These are phyloP conservation scores for Crotalaria pallida DNA, from an alignment of 306 rosid genomes.

Conservation along the genomic window DNA sequence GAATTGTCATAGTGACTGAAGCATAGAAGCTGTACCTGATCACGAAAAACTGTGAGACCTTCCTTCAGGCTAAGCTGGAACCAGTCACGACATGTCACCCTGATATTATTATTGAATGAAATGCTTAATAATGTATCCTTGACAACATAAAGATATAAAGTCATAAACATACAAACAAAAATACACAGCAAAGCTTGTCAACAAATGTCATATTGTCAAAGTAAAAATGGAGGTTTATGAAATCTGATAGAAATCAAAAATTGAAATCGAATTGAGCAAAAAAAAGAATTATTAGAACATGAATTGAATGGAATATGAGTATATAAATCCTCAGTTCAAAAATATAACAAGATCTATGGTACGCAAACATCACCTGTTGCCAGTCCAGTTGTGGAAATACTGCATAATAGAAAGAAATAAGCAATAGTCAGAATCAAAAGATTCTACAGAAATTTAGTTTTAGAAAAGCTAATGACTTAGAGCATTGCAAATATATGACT, in stretches of 20 bases:
- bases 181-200: not conserved
- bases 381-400: conserved; percentile 99
- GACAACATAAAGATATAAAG: not conserved
- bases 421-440: conserved; percentile 16
- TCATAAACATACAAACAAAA: conserved; percentile 7
- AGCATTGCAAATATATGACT: conserved; percentile 13
- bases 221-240: conserved; percentile 1
- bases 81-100: conserved; percentile 99
- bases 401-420: conserved; percentile 46
- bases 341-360: conserved; percentile 2
- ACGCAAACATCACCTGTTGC: conserved; percentile 71
- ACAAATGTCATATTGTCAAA: not conserved
- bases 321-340: conserved; percentile 8
- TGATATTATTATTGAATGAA: conserved; percentile 37
- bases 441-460: conserved; percentile 12
- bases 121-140: conserved; percentile 12
- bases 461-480: conserved; percentile 3
- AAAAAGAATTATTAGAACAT: not conserved
- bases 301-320: conserved; percentile 6
- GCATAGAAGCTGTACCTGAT: conserved; percentile 53
- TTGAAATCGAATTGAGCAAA: not conserved
- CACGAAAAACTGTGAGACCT: conserved; percentile 97
- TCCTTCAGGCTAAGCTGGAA: conserved; percentile 99
- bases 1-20: not conserved
- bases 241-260: not conserved